Conservation (phyloP, 768 basidiomycete species). For the Austroboletus eburneus region DNA sequence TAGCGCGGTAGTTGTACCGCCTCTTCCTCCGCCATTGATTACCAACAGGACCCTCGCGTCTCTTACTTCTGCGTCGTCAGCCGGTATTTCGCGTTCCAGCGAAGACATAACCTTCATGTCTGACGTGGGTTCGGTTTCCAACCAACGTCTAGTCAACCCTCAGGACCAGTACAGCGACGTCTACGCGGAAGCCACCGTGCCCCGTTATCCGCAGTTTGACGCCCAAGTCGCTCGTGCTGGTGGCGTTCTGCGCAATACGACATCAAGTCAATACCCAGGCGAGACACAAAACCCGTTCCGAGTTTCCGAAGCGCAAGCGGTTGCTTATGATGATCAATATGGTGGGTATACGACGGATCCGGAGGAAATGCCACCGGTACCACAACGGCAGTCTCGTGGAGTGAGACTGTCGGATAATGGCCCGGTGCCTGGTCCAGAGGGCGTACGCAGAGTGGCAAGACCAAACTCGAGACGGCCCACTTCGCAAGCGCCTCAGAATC, state of each 20-base stretch:
- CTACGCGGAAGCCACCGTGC: slow-evolving; percentile 16
- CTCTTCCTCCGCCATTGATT: slow-evolving; percentile 42
- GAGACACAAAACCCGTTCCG: slow-evolving; percentile 60
- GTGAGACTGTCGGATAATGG: slow-evolving; percentile 80
- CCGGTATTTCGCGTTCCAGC: slow-evolving; percentile 41
- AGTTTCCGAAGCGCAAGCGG: slow-evolving; percentile 38
- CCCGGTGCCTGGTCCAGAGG: slow-evolving; percentile 73
- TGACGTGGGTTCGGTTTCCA: slow-evolving; percentile 36
- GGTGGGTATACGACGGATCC: slow-evolving; percentile 32
- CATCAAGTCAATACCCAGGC: slow-evolving; percentile 38
- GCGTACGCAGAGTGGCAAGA: slow-evolving; percentile 76
- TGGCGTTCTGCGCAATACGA: slow-evolving; percentile 38
- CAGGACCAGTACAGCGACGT: slow-evolving; percentile 31
- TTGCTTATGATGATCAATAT: slow-evolving; percentile 37
- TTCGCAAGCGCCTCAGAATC: slow-evolving; percentile 60
- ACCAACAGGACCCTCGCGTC: slow-evolving; percentile 51
- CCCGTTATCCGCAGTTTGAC: slow-evolving; percentile 34
- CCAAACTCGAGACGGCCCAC: slow-evolving; percentile 51
- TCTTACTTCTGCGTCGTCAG: slow-evolving; percentile 38
- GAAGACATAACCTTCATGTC: slow-evolving; percentile 36
- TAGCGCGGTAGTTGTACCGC: slow-evolving; percentile 68
- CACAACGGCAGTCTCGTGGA: slow-evolving; percentile 45
- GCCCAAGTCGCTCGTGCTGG: slow-evolving; percentile 39
- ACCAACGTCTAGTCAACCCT: slow-evolving; percentile 41
- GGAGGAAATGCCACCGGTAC: slow-evolving; percentile 31